Base-by-base conservation (phyloP, 139 green algal genomes). In the Pedinophyceae sp. region DNA sequence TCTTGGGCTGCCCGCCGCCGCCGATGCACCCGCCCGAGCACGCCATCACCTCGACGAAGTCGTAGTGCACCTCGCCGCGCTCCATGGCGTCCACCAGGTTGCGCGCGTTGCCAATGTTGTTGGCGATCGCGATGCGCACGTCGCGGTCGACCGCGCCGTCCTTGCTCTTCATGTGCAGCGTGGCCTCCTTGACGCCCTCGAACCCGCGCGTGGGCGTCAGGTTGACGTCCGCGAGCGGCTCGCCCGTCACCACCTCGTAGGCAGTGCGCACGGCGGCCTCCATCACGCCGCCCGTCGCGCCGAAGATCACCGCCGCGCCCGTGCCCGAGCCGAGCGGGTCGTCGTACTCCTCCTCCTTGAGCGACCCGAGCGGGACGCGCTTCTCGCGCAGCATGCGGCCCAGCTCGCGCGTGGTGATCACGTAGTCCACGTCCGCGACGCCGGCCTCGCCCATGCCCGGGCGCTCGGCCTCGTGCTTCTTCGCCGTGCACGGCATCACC, bases 31-130 rank as follows among this genome's bases (percentile, higher is more conserved):
- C 70, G 22, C 61, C 55, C 4, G 70, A 65, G 55, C 70, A 77
- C 1, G 70, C 62, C 70, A 78, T 78, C 22, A 81, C 71, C 65
- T 85, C 77, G 3, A 85, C 58, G 41, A 85, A 83, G 52, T 76
- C 64, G 39, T 76, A 70, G 48, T 73, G 65, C 17, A 59, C 28
- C 10, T 58, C 58, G 19, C 51, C 52, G 16, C 43, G 27, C 34
- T 56, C 3, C 18, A 72, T 30, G 15, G 26, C 28, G 48, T 73
- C 72, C 43, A 85, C 65, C 18, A 85, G 50, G 64, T 80, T 82
- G 71, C 83, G 83, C 41, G 77, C 77, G 52, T 81, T 83, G 55
- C 75, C 77, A 22, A 85, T 65, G 39, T 75, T 75, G 56, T 85
- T 85, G 26, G 72, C 75, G 17, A 85, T 74, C 3, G 68, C 74